Evolutionary conservation across 1,284 basidiomycete species (phyloP), one percentile per base, ranked within the genome.

Genomic region (Ceratobasidium theobromae): DNA sequence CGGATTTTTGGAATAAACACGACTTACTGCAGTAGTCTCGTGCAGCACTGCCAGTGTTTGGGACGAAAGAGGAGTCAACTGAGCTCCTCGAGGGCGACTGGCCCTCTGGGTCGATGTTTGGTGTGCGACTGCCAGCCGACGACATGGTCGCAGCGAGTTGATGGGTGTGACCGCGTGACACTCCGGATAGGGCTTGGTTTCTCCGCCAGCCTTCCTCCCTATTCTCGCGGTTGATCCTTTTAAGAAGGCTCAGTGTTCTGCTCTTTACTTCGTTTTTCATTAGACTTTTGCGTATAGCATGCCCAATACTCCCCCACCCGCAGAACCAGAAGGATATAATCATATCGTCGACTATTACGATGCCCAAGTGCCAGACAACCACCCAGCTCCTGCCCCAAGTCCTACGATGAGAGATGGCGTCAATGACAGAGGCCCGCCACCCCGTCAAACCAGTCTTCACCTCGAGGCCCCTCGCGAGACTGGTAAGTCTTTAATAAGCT

Each of bases 1-100:
- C 12, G 12, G 11, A 30, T 27, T 27, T 8, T 33, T 32, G 41
- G 41, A 46, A 30, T 51, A 25, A 33, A 18, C 28, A 25, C n/a
- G n/a, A n/a, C 55, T 21, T 23, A 58, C 55, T 58, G 43, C 55
- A 58, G 33, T 58, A 58, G n/a, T 58, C 55, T 14, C 55, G 55
- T 18, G 55, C 55, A 6, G 55, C 45, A 28, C 55, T 58, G 4
- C 55, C 55, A 9, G 28, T 35, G 43, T 58, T 58, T 30, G 55
- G 55, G 9, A 58, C 55, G 48, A 46, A 18, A 46, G 40, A 32
- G 43, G 43, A 45, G 9, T n/a, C 18, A 21, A 8, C 43, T n/a
- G 43, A 45, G 21, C 43, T 58, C 27, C 55, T 32, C 6, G 43
- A 28, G 23, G 55, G 45, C 3, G 55, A 58, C 16, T 14, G 14